A percentile compares a stretch with the other conserved stretches of the same genome.
Conservation (phyloP, 352 stramenopile species). For the Globisporangium takayamanum region DNA sequence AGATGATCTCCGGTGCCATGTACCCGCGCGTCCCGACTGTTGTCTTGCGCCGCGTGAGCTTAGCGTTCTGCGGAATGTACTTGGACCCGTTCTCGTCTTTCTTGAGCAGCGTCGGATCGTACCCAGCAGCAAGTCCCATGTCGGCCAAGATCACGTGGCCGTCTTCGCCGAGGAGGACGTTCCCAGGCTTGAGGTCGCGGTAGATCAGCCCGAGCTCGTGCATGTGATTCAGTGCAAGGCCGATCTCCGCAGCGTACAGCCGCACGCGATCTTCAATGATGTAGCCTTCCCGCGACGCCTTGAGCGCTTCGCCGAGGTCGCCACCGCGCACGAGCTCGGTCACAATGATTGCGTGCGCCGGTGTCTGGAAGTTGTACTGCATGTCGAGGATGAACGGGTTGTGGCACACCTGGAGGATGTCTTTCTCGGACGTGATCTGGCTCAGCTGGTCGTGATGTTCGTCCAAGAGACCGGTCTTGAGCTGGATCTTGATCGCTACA, state of each 20-base stretch:
- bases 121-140: constrained; percentile 78
- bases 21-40: constrained; percentile 87
- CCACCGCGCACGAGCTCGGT: constrained; percentile 80
- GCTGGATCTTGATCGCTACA: constrained; percentile 88
- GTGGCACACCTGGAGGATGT: constrained; percentile 82
- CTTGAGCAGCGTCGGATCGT: constrained; percentile 46
- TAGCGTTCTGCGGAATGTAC: constrained; percentile 47
- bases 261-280: constrained; percentile 69
- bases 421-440: constrained; percentile 87
- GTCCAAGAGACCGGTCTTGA: constrained; percentile 85
- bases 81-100: constrained; percentile 42
- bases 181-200: constrained; percentile 86
- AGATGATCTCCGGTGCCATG: constrained; percentile 90
- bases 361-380: constrained; percentile 89
- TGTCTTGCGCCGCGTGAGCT: constrained; percentile 65
- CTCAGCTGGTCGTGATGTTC: constrained; percentile 78
- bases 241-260: constrained; percentile 84
- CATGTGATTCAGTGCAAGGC: constrained; percentile 82
- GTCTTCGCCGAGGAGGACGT: constrained; percentile 84
- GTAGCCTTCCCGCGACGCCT: constrained; percentile 57
- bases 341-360: constrained; percentile 82
- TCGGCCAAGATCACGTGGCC: constrained; percentile 87
- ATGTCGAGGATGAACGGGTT: constrained; percentile 88
- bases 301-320: constrained; percentile 73
- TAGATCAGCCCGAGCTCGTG: constrained; percentile 85